Evolutionary conservation across 2,329 filamentous ascomycete species (phyloP), one percentile per base, ranked within the genome.

Genomic region (Fusarium torulosum): DNA sequence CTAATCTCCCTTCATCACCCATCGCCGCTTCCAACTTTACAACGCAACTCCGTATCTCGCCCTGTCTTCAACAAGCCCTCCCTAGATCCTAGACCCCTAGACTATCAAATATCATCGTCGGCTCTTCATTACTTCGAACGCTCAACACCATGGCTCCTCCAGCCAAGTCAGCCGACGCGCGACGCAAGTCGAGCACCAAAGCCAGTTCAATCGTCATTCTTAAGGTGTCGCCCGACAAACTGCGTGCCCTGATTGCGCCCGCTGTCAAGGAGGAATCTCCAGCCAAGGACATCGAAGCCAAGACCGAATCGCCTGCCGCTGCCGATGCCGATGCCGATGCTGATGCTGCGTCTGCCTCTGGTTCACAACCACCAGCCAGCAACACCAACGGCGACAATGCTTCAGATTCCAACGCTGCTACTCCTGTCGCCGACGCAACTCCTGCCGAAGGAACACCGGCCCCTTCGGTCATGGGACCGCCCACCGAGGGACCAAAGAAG

Each of bases 401-500:
- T 57, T 84, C 85, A 66, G 86, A 88, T 71, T 89, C 88, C 23
- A 86, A 83, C 67, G 83, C 86, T 20, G 84, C 85, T 41, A 90
- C 88, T 17, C 88, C 88, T 15, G 84, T 81, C 21, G 79, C 84
- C 40, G 84, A 81, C 45, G 84, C 82, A 67, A 89, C 87, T 57
- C 69, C 72, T 49, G 71, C 62, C 53, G 69, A 73, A 45, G 85
- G 83, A 69, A 89, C 87, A 14, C 86, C 87, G 8, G 84, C 79
- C 23, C 82, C 86, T 23, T 78, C 82, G 7, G 77, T 78, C 63
- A 90, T 90, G 87, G 86, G 84, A 7, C 88, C 88, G 46, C 88
- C 87, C 35, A 77, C 79, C 44, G 86, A 88, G 54, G 88, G 84
- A 8, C 81, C 84, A 14, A 94, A 92, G 83, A 93, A 92, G 82